A percentile compares a stretch with the other conserved stretches of the same genome.
Conservation (phyloP, 2,329 filamentous ascomycete species). For the Hymenoscyphus linearis region DNA sequence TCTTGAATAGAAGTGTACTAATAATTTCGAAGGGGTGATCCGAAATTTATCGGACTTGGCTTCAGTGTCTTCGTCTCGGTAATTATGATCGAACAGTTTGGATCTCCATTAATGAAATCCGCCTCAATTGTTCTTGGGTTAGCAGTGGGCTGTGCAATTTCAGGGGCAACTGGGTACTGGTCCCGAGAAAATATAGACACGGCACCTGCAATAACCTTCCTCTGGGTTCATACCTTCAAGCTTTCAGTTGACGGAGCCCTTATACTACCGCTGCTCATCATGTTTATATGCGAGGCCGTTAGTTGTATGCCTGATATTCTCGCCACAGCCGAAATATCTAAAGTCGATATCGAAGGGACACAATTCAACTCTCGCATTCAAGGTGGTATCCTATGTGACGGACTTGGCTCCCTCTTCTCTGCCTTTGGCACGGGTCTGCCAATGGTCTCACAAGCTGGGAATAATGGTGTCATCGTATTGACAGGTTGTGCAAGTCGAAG, state of each 20-base stretch:
- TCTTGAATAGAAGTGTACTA: not conserved
- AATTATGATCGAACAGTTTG: constrained; percentile 64
- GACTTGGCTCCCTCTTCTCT: constrained; percentile 57
- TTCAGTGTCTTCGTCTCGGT: constrained; percentile 65
- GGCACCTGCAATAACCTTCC: constrained; percentile 60
- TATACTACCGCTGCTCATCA: constrained; percentile 59
- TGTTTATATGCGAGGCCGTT: constrained; percentile 63
- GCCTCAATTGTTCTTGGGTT: constrained; percentile 60
- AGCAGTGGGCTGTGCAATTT: constrained; percentile 62
- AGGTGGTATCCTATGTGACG: constrained; percentile 62
- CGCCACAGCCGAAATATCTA: constrained; percentile 43
- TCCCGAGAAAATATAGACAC: constrained; percentile 51
- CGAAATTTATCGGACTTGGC: constrained; percentile 61
- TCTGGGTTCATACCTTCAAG: constrained; percentile 67
- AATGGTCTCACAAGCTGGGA: constrained; percentile 64
- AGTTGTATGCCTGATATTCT: constrained; percentile 56
- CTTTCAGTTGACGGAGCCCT: constrained; percentile 59
- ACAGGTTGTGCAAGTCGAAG: constrained; percentile 64
- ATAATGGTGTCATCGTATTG: constrained; percentile 64
- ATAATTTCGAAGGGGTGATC: constrained; percentile 42
- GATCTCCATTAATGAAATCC: constrained; percentile 65
- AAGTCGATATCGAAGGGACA: constrained; percentile 53
- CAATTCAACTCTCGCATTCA: constrained; percentile 65
- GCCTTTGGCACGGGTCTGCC: constrained; percentile 62
- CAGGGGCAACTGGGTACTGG: constrained; percentile 62